Percentiles rank a stretch among this genome's conserved stretches.
Evolutionary conservation across 306 rosid species (phyloP).

Genomic region (Trifolium dubium): DNA sequence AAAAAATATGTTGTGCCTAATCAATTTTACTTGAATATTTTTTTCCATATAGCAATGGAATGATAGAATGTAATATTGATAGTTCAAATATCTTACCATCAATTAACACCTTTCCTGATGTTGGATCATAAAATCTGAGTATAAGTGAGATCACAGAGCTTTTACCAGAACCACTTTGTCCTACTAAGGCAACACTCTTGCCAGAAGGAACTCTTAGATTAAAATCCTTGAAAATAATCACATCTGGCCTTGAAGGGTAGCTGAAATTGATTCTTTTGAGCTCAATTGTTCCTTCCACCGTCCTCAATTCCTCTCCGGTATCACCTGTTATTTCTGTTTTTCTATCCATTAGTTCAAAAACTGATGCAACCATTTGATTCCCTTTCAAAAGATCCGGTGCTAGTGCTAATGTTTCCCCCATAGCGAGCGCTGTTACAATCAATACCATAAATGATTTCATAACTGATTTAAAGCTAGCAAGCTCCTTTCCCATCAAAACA

Average conservation of each 20-base stretch:
- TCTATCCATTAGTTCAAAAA: conserved; percentile 81
- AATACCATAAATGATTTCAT: conserved; percentile 95
- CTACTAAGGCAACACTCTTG: conserved; percentile 81
- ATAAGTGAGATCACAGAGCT: conserved; percentile 89
- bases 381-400: conserved; percentile 96
- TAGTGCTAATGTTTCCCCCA: conserved; percentile 90
- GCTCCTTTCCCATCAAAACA: conserved; percentile 85
- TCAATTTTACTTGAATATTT: conserved; percentile 17
- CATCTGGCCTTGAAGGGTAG: conserved; percentile 94
- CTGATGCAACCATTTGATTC: conserved; percentile 93
- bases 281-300: conserved; percentile 87
- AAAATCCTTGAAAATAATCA: conserved; percentile 80
- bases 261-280: conserved; percentile 71
- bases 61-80: background rate
- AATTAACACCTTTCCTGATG: conserved; percentile 76
- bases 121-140: conserved; percentile 89
- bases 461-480: conserved; percentile 84
- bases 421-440: conserved; percentile 87
- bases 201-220: conserved; percentile 75
- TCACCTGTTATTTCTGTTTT: conserved; percentile 67
- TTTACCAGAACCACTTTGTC: conserved; percentile 99
- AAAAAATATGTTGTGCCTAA: background rate
- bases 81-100: conserved; percentile 68
- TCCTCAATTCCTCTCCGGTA: conserved; percentile 68
- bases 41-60: background rate